Base-by-base conservation (phyloP, 2,329 filamentous ascomycete species). In the Pestalotiopsis sp. region DNA sequence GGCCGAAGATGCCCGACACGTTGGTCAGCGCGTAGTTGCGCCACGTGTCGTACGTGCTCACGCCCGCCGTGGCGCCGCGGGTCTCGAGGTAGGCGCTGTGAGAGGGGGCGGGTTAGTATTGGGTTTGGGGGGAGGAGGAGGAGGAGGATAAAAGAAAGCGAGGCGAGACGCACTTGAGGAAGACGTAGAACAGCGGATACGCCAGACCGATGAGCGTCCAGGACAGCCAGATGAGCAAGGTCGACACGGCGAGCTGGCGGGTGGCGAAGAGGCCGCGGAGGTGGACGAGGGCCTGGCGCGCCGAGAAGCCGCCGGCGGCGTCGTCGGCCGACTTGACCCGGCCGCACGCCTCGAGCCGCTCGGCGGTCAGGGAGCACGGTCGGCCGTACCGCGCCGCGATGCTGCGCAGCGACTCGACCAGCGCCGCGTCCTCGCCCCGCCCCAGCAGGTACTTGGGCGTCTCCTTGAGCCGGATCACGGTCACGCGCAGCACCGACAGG, bases 131-230 rank as follows among this genome's bases (percentile, higher is more conserved):
- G 14, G n/a, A 31, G 49, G 7, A 9, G 9, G 69, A 64, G n/a
- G 1, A 94, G 80, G 77, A 94, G 94, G 66, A 93, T 91, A 71
- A 92, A 92, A 78, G 92, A 94, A 0, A 94, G 82, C 0, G 11
- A 9, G 9, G 69, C 64, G n/a, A 70, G 9, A 78, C 81, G 71
- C 77, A 85, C 82, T 89, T 89, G 1, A 94, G 80, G 77, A 94
- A 94, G 66, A 93, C 91, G 71, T 92, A 92, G 78, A 92, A 94
- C 0, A 94, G 82, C 0, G 92, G 92, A 73, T 93, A 94, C 0
- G 90, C 91, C 0, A 94, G 84, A 6, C 92, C 91, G 41, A 93
- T 92, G 2, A 92, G 75, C 0, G 87, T 84, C 92, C 92, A 94
- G 0, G 88, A 90, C 5, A 91, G 75, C 87, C 90, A 92, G 70